phyloP scores from a whole-genome alignment of 78 protist genomes.

The Andalucia godoyi region DNA sequence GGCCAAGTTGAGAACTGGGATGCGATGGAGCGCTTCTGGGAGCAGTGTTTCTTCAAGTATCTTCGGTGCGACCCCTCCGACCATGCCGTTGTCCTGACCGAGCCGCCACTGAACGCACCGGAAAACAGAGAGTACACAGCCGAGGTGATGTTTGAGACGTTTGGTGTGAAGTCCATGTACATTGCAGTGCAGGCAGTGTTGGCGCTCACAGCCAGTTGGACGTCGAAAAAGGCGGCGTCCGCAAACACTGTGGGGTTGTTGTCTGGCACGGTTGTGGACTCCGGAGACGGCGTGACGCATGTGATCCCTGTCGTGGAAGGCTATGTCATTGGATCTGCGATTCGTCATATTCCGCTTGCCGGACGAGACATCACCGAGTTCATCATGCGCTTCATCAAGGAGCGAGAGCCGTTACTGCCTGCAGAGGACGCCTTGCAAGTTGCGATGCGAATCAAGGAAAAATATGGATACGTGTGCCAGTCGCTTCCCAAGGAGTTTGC shows the following conservation, averaged over 20 bases:
- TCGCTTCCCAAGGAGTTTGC: constrained; percentile 86
- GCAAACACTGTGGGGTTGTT: constrained; percentile 31
- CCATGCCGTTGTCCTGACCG: constrained; percentile 93
- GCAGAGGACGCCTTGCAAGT: constrained; percentile 70
- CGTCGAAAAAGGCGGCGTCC: constrained; percentile 3
- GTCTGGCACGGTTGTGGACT: constrained; percentile 97
- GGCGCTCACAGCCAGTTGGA: constrained; percentile 92
- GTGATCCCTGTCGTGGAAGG: constrained; percentile 97
- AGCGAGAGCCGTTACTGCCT: constrained; percentile 88
- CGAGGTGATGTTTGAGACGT: constrained; percentile 98
- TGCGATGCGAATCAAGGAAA: constrained; percentile 85
- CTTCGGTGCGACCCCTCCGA: constrained; percentile 97
- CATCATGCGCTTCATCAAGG: constrained; percentile 87
- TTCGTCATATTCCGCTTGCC: constrained; percentile 95
- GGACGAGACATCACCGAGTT: constrained; percentile 94
- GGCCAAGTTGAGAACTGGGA: constrained; percentile 95
- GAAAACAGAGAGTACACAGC: constrained; percentile 98
- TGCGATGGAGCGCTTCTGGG: constrained; percentile 94
- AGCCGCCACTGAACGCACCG: constrained; percentile 97
- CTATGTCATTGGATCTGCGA: constrained; percentile 88
- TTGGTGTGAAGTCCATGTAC: constrained; percentile 94
- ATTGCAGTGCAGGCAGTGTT: constrained; percentile 99
- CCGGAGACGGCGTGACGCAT: constrained; percentile 99
- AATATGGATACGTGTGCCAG: constrained; percentile 82
- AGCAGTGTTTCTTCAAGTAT: constrained; percentile 91